A percentile compares a stretch with the other conserved stretches of the same genome.
These are phyloP conservation scores for Sarocladium kiliense DNA, from an alignment of 2,329 filamentous ascomycete species.

Conservation along the genomic window DNA sequence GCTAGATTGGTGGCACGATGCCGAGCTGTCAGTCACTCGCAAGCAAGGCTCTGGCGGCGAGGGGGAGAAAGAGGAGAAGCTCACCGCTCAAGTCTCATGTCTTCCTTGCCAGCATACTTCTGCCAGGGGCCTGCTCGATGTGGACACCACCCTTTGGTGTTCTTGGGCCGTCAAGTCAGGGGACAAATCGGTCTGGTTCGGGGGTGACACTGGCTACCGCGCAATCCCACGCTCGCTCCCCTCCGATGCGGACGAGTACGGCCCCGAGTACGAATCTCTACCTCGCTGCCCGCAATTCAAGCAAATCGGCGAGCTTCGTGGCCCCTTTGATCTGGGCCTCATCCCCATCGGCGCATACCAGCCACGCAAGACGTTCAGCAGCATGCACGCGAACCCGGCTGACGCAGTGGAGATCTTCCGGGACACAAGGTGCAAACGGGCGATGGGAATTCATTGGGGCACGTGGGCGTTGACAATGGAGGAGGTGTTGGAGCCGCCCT, in stretches of 20 bases:
- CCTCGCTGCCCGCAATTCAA: conserved; percentile 80
- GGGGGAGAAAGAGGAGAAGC: conserved; percentile 32
- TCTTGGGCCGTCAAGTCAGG: conserved; percentile 77
- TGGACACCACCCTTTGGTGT: conserved; percentile 75
- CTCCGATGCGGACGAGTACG: conserved; percentile 65
- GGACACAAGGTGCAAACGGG: conserved; percentile 72
- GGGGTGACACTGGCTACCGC: conserved; percentile 86
- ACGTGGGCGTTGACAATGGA: conserved; percentile 84
- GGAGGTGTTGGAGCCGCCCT: conserved; percentile 78
- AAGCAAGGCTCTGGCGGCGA: conserved; percentile 22
- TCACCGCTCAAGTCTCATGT: conserved; percentile 69
- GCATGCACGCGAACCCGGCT: conserved; percentile 80
- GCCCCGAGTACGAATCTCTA: conserved; percentile 56
- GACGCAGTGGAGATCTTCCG: conserved; percentile 86
- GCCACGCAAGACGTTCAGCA: conserved; percentile 66
- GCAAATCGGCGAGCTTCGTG: conserved; percentile 72
- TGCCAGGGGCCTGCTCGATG: conserved; percentile 63
- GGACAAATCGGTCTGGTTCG: conserved; percentile 79
- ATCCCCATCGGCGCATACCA: conserved; percentile 92
- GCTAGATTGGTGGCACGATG: conserved; percentile 91
- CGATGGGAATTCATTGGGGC: conserved; percentile 90
- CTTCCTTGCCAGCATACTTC: conserved; percentile 82
- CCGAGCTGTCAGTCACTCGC: conserved; percentile 57
- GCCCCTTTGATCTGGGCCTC: conserved; percentile 84
- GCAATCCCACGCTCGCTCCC: conserved; percentile 55